These are phyloP conservation scores for Barbatosphaeria neglecta DNA, from an alignment of 495 filamentous ascomycete genomes.

Conservation along the genomic window DNA sequence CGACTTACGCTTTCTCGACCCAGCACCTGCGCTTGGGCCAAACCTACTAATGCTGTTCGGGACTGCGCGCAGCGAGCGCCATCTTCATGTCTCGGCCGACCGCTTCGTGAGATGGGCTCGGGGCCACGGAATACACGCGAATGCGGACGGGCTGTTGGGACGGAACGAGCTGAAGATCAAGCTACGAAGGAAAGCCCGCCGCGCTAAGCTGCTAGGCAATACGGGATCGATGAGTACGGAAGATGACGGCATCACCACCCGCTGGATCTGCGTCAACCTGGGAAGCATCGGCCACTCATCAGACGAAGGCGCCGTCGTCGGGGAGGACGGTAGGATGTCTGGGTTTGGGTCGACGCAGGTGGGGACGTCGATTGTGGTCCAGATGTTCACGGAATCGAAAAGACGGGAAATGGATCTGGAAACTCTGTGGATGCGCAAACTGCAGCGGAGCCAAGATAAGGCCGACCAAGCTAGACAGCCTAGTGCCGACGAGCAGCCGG, in stretches of 20 bases:
- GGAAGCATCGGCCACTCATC: constrained; percentile 50
- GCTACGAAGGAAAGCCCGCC: constrained; percentile 63
- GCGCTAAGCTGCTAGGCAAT: constrained; percentile 61
- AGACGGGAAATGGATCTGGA: constrained; percentile 77
- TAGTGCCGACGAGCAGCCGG: neutral
- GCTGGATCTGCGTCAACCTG: constrained; percentile 92
- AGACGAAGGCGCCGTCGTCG: constrained; percentile 26
- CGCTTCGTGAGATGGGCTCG: constrained; percentile 79
- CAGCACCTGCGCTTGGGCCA: constrained; percentile 73
- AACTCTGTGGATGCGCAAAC: constrained; percentile 51
- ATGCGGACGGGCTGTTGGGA: constrained; percentile 80
- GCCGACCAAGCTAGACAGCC: too few species aligned
- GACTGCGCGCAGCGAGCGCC: constrained; percentile 86
- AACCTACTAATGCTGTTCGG: constrained; percentile 87
- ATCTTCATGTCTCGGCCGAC: constrained; percentile 86
- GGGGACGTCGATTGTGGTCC: constrained; percentile 60
- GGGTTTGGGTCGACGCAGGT: constrained; percentile 61
- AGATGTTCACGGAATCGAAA: constrained; percentile 81
- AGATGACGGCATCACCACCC: constrained; percentile 77
- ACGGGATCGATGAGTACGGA: constrained; percentile 30
- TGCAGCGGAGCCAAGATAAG: constrained; percentile 10
- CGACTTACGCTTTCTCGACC: constrained; percentile 14
- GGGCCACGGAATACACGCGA: constrained; percentile 55
- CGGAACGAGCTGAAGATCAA: constrained; percentile 86
- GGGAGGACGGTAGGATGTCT: constrained; percentile 40